Evolutionary conservation across 2,329 filamentous ascomycete genomes (phyloP), one percentile per base, ranked within the genome.

Genomic region (Zarea fungicola): DNA sequence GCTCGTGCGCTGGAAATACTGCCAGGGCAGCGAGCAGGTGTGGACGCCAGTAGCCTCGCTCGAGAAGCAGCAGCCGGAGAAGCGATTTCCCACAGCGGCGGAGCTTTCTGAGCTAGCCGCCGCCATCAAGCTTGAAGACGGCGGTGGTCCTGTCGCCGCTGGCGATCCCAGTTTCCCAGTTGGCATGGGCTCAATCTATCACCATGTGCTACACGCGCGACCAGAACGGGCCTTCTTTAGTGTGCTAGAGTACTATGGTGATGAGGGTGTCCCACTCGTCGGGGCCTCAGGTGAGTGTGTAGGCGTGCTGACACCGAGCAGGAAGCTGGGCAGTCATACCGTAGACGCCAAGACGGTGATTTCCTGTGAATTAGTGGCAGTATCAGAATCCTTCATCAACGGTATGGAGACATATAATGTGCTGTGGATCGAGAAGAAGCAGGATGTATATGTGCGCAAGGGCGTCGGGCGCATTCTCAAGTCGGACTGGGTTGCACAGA

Each of bases 1-100:
- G 37, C 46, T 48, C 22, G 46, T 48, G 31, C 22, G 46, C 7
- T 48, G 46, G 46, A 42, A 48, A 22, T 48, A 48, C 37, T 48
- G 46, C 31, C 46, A 31, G 11, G 46, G 46, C 18, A 22, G 28
- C 4, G 46, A 35, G 8, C 19, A 28, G 13, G 22, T 2, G 23
- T 48, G 46, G 37, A 21, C 18, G 13, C 31, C 29, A 22, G 46
- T 48, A 14, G 29, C 29, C 13, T 48, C 46, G 22, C 29, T 48
- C 16, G 46, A 48, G 46, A 42, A 29, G 23, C 46, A 48, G 22
- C 37, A 48, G 46, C 31, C 46, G 1, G 46, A 42, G 9, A 48
- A 48, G 5, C 34, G n/a, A 13, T 23, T 36, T 5, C 37, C 37
- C 37, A 42, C 37, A 6, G 46, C 23, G 8, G 9, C 13, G 6